Evolutionary conservation across 2,329 filamentous ascomycete species (phyloP).

Genomic region (Helicocarpus griseus): DNA sequence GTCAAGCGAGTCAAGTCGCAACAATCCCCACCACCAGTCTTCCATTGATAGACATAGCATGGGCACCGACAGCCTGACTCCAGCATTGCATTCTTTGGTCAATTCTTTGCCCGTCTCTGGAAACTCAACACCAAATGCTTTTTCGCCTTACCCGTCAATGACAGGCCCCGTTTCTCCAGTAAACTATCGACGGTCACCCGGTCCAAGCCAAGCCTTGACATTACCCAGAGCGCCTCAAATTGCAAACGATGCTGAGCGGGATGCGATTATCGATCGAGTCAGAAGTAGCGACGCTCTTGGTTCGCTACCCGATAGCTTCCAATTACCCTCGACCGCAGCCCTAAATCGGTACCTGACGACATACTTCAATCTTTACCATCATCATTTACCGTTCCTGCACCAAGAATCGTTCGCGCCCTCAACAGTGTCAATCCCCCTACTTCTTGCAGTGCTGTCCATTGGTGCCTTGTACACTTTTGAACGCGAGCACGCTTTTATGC

Average conservation of each 20-base stretch:
- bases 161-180: constrained; percentile 58
- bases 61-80: constrained; percentile 51
- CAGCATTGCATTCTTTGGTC: constrained; percentile 62
- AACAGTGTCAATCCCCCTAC: constrained; percentile 66
- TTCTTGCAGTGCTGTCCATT: constrained; percentile 87
- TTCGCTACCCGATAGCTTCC: constrained; percentile 79
- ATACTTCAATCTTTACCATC: constrained; percentile 95
- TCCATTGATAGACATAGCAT: constrained; percentile 56
- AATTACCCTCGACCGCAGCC: constrained; percentile 67
- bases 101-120: constrained; percentile 60
- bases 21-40: constrained; percentile 49
- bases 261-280: constrained; percentile 77
- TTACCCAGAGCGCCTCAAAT: constrained; percentile 70
- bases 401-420: constrained; percentile 81
- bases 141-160: constrained; percentile 63
- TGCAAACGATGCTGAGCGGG: constrained; percentile 72
- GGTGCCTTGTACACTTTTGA: constrained; percentile 95
- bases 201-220: constrained; percentile 55
- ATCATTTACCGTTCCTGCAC: constrained; percentile 91
- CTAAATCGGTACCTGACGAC: constrained; percentile 89
- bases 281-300: constrained; percentile 69
- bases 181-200: constrained; percentile 60
- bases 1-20: constrained; percentile 53
- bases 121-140: constrained; percentile 59
- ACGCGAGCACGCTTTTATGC: constrained; percentile 90